Evolutionary conservation across 257 asterid genomes (phyloP).

Genomic region (Vinca minor): DNA sequence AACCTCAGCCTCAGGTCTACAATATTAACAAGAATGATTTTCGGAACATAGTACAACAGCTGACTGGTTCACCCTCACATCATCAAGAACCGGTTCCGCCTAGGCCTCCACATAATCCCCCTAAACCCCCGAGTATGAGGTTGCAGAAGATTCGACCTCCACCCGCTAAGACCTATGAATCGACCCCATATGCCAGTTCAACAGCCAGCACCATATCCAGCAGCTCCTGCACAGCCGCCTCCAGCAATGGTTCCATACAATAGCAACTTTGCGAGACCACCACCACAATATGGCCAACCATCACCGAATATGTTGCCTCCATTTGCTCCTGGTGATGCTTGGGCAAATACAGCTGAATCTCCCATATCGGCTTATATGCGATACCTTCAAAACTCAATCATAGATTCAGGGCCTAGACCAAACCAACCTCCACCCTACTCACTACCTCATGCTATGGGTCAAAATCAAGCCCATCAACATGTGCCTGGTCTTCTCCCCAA

Average conservation of each 20-base stretch:
- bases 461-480: constrained; percentile 21
- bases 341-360: constrained; percentile 73
- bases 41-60: constrained; percentile 74
- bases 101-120: constrained; percentile 58
- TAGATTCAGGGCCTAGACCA: constrained; percentile 45
- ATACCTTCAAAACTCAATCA: constrained; percentile 67
- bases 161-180: constrained; percentile 55
- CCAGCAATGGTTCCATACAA: constrained; percentile 34
- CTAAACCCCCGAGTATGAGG: constrained; percentile 61
- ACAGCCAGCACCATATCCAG: constrained; percentile 33
- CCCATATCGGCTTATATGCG: constrained; percentile 85
- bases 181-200: constrained; percentile 58
- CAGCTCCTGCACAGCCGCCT: constrained; percentile 30
- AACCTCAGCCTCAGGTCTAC: constrained; percentile 86
- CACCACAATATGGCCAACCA: constrained; percentile 49
- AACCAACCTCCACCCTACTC: constrained; percentile 27
- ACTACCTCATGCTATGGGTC: constrained; percentile 31
- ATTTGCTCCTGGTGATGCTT: constrained; percentile 56
- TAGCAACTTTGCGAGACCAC: constrained; percentile 45
- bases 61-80: constrained; percentile 74
- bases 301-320: constrained; percentile 41
- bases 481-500: constrained; percentile 35
- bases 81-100: constrained; percentile 36
- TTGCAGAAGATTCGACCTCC: constrained; percentile 81
- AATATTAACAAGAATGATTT: constrained; percentile 86